Conservation (phyloP, 371 early-diverging fungal genomes). For the Mucor irregularis region DNA sequence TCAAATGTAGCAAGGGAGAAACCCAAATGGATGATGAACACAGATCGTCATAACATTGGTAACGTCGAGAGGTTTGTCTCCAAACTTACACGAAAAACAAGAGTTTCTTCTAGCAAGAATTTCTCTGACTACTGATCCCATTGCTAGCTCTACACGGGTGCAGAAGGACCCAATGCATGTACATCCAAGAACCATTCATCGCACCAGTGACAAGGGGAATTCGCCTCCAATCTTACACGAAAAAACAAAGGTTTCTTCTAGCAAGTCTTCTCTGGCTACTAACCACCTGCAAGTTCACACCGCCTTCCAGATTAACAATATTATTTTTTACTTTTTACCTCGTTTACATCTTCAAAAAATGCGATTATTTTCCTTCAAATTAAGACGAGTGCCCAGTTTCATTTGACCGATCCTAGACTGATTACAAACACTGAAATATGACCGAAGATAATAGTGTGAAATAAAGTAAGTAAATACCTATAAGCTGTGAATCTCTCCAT, state of each 20-base stretch:
- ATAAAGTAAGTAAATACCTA: constrained; percentile 5
- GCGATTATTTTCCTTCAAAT: too few relatives aligned
- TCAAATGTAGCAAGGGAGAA: constrained; percentile 21
- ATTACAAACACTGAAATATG: constrained; percentile 5
- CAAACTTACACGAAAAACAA: constrained; percentile 19
- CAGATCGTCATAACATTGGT: constrained; percentile 24
- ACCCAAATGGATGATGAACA: constrained; percentile 22
- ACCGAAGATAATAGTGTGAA: constrained; percentile 9
- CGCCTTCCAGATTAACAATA: constrained; percentile 15
- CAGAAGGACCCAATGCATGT: constrained; percentile 18
- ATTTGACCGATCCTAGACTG: constrained; percentile 5
- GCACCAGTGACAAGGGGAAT: constrained; percentile 18
- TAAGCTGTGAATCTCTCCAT: too few relatives aligned
- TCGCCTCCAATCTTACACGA: constrained; percentile 19
- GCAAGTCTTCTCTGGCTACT: constrained; percentile 20
- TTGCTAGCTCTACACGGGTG: constrained; percentile 16
- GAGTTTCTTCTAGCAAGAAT: constrained; percentile 17
- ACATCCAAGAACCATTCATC: constrained; percentile 20
- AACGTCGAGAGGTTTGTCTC: constrained; percentile 20
- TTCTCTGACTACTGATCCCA: constrained; percentile 21
- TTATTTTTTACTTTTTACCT: constrained; percentile 13
- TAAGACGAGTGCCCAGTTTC: constrained; percentile 4
- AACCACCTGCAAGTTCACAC: constrained; percentile 19
- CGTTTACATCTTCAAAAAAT: constrained; percentile 15
- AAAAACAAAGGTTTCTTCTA: constrained; percentile 12